These are phyloP conservation scores for Micractinium sp. DNA, from an alignment of 139 green algal species.

Conservation along the genomic window DNA sequence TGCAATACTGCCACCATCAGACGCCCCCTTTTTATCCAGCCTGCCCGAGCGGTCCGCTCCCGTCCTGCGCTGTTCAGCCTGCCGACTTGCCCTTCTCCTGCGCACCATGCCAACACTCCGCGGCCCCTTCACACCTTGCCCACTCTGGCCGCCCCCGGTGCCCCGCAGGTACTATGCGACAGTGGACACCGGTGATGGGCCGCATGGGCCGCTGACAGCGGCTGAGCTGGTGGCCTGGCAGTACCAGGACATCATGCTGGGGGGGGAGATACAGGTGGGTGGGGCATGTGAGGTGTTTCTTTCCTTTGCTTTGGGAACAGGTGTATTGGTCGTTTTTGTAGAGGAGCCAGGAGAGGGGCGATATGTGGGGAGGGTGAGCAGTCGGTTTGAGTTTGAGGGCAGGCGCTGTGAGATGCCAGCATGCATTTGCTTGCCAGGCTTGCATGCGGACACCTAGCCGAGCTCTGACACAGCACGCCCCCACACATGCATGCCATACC, in stretches of 20 bases:
- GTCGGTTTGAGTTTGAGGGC: neutral
- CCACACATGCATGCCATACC: too few species aligned
- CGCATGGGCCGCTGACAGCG: neutral
- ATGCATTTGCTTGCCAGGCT: too few species aligned
- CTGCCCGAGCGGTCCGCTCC: too few species aligned
- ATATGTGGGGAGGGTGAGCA: too few species aligned
- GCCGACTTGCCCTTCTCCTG: neutral
- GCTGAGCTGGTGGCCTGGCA: conserved; percentile 19
- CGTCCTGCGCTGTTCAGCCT: neutral
- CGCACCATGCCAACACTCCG: neutral
- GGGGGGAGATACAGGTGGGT: conserved; percentile 3
- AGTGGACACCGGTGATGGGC: neutral
- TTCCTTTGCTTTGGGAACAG: too few species aligned
- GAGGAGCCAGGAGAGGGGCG: too few species aligned
- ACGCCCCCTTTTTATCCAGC: neutral
- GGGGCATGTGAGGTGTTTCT: too few species aligned
- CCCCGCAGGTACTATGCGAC: neutral
- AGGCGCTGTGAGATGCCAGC: too few species aligned
- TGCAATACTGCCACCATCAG: neutral
- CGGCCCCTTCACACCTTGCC: neutral
- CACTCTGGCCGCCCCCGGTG: neutral
- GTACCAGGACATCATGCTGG: conserved; percentile 8
- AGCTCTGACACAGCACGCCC: too few species aligned
- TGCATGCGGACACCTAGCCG: too few species aligned
- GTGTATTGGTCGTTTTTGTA: too few species aligned